Percentiles rank a stretch among this genome's conserved stretches.
These are phyloP conservation scores for Puccinia brachypodii DNA, from an alignment of 1,284 basidiomycete species.

Conservation along the genomic window DNA sequence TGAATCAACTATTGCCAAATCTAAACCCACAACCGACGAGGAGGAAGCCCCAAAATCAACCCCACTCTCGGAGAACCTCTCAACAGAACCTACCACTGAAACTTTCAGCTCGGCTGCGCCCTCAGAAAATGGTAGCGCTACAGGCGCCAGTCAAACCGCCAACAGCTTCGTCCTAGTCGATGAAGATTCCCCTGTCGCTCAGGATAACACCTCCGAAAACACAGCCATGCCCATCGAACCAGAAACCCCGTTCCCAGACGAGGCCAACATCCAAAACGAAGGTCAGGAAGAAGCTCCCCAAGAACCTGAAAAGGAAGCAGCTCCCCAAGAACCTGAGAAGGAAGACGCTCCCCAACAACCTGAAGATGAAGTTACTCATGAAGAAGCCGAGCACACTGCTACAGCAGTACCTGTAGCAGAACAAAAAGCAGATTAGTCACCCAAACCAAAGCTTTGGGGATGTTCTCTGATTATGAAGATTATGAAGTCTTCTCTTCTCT, in stretches of 20 bases:
- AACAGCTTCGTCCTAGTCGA: constrained; percentile 44
- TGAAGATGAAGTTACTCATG: neutral
- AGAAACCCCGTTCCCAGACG: neutral
- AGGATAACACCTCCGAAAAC: neutral
- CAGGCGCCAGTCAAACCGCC: constrained; percentile 38
- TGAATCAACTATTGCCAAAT: no score
- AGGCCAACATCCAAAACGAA: neutral
- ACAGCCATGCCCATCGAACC: neutral
- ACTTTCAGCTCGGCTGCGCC: neutral
- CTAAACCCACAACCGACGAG: constrained; percentile 2
- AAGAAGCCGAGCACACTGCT: neutral
- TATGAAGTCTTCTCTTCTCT: no score
- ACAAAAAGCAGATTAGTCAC: neutral
- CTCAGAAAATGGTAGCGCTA: constrained; percentile 44
- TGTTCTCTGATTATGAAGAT: no score
- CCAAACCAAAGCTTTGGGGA: neutral
- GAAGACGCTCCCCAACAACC: neutral
- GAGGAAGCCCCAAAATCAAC: neutral
- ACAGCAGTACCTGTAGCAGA: neutral
- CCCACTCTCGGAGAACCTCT: neutral
- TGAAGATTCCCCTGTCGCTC: constrained; percentile 14
- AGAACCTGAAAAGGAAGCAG: neutral
- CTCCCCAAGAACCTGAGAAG: no score
- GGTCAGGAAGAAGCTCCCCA: neutral
- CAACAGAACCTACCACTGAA: neutral